A percentile compares a stretch with the other conserved stretches of the same genome.
Evolutionary conservation across 306 rosid species (phyloP).

Genomic region (Alnus glutinosa): DNA sequence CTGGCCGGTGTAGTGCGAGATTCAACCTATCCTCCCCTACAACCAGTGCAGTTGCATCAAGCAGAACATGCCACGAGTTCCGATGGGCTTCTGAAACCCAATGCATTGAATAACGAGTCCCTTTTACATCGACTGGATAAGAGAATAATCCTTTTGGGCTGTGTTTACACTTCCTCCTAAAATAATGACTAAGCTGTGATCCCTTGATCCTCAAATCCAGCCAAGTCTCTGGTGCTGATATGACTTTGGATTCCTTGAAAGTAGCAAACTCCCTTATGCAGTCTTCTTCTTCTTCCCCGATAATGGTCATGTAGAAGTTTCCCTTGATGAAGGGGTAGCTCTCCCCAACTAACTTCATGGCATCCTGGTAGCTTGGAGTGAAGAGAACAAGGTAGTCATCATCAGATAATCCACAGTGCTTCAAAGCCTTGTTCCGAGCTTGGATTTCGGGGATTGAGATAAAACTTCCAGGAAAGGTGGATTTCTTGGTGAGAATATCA

Average conservation of each 20-base stretch:
- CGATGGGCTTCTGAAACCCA: constrained; percentile 94
- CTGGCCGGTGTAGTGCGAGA: constrained; percentile 79
- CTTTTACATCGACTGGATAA: constrained; percentile 71
- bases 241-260: constrained; percentile 73
- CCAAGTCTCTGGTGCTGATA: constrained; percentile 67
- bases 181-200: constrained; percentile 79
- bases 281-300: constrained; percentile 51
- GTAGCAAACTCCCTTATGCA: constrained; percentile 59
- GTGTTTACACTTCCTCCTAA: constrained; percentile 77
- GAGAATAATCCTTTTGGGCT: constrained; percentile 80
- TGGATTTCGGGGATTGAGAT: constrained; percentile 79
- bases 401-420: constrained; percentile 74
- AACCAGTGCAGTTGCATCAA: constrained; percentile 72
- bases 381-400: constrained; percentile 75
- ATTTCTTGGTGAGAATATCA: constrained; percentile 70
- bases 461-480: constrained; percentile 77
- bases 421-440: constrained; percentile 65
- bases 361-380: constrained; percentile 64
- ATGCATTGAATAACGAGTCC: constrained; percentile 65
- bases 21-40: constrained; percentile 65
- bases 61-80: constrained; percentile 88
- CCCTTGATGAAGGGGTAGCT: constrained; percentile 78
- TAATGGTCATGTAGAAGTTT: constrained; percentile 60
- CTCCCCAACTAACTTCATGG: constrained; percentile 77
- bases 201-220: constrained; percentile 80